Evolutionary conservation across 1,139 yeast genomes (phyloP), one percentile per base, ranked within the genome.

Genomic region (Yamadazyma conglobata): DNA sequence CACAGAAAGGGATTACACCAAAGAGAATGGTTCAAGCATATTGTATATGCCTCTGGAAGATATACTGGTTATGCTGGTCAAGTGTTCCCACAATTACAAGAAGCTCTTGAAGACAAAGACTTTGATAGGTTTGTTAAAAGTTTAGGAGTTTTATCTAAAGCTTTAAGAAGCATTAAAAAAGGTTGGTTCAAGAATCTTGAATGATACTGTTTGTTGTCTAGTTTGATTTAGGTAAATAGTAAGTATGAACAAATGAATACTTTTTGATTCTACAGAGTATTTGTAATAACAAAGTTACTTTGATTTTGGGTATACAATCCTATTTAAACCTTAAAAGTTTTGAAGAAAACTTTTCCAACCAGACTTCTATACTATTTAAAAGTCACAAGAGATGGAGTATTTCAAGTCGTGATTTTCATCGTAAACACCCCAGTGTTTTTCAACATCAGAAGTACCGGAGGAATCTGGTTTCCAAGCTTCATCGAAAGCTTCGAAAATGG

Each of bases 381-480:
- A 78, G 43, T 69, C 63, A 69, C 91, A 83, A 42, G 52, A 55
- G 45, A 82, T 59, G 31, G 72, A 50, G 60, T 73, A 82, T 63
- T 83, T 83, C 59, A 72, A 64, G 28, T 57, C 55, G 59, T 74
- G 60, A 51, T 69, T 54, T 32, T 72, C 47, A 46, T 78, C 81
- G 69, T 80, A 83, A 39, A 85, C 83, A 70, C 96, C 96, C 95
- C 95, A 88, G 71, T 85, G 77, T 60, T 81, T 79, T 70, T 88
- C 96, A 47, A 86, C 95, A 53, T 79, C 89, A 40, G 77, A 65
- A 42, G 87, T 79, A 50, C 89, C 95, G 35, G 91, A 79, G 45
- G 94, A 77, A 58, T 77, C 74, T 50, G 96, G 95, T 71, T 89
- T 89, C 95, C 96, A 89, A 40, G 84, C 75, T 71, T 89, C 97